These are phyloP conservation scores for Aspergillus sojae DNA, from an alignment of 2,329 filamentous ascomycete species.

Conservation along the genomic window DNA sequence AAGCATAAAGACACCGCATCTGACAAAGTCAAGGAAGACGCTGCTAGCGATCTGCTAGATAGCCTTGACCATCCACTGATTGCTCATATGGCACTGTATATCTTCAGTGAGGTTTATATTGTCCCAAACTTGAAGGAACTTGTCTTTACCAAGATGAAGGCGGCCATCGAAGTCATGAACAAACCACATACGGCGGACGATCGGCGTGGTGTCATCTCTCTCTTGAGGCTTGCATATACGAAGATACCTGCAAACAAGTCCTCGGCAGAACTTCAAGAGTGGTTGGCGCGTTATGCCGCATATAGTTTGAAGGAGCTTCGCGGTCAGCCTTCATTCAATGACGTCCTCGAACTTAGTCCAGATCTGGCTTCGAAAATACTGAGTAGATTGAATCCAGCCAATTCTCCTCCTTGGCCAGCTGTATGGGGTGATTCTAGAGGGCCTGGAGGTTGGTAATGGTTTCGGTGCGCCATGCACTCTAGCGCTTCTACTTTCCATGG, in stretches of 20 bases:
- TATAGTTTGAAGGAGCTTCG: not conserved
- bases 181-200: not conserved
- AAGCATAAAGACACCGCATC: not conserved
- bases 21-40: not conserved
- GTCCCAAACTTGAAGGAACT: constrained; percentile 7
- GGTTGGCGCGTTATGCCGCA: not conserved
- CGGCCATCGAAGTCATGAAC: not conserved
- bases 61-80: constrained; percentile 5
- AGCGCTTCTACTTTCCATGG: not conserved
- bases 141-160: constrained; percentile 9
- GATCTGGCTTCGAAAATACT: not conserved
- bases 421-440: too few relatives aligned
- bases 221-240: not conserved
- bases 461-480: too few relatives aligned
- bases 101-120: constrained; percentile 14
- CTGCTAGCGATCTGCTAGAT: not conserved
- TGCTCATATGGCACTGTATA: constrained; percentile 10
- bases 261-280: not conserved
- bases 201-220: not conserved
- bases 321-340: not conserved
- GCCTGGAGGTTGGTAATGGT: too few relatives aligned
- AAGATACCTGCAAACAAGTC: not conserved
- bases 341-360: not conserved
- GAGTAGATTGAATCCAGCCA: not conserved
- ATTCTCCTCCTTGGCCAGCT: not conserved